phyloP scores from a whole-genome alignment of 116 monocot genomes.

The Iris pallida region DNA sequence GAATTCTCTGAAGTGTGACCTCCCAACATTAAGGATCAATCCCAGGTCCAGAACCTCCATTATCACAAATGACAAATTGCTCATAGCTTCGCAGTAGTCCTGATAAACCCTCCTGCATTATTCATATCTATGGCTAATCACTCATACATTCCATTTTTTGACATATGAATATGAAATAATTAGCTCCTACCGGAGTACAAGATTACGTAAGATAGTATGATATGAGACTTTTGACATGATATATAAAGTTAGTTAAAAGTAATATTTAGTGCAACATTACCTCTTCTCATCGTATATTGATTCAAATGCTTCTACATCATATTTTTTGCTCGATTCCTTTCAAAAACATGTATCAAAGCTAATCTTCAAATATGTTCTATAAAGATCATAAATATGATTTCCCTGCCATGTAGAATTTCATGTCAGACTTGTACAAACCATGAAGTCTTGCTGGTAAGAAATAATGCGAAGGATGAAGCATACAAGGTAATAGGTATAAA shows the following conservation, averaged over 20 bases:
- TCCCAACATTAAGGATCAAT: constrained; percentile 26
- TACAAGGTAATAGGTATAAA: too few species aligned
- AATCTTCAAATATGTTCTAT: constrained; percentile 74
- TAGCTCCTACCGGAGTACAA: too few species aligned
- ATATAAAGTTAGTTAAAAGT: not conserved
- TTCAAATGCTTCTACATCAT: constrained; percentile 74
- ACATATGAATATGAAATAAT: too few species aligned
- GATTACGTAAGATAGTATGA: too few species aligned
- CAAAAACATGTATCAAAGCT: constrained; percentile 84
- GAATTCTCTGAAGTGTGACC: constrained; percentile 23
- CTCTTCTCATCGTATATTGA: constrained; percentile 60
- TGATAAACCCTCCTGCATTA: constrained; percentile 26
- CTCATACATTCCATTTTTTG: too few species aligned
- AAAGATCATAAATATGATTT: constrained; percentile 93
- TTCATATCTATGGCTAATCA: too few species aligned
- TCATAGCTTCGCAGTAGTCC: constrained; percentile 39
- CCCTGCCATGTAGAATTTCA: constrained; percentile 36
- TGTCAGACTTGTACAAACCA: not conserved
- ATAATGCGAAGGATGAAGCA: too few species aligned
- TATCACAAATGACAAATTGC: constrained; percentile 30
- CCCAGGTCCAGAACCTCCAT: constrained; percentile 53
- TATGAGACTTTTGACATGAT: too few species aligned
- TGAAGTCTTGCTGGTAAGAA: not conserved
- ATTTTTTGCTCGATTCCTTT: constrained; percentile 75
- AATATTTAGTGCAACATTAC: constrained; percentile 21